phyloP scores from a whole-genome alignment of 192 early-diverging fungal genomes.

The Coemansia sp. region DNA sequence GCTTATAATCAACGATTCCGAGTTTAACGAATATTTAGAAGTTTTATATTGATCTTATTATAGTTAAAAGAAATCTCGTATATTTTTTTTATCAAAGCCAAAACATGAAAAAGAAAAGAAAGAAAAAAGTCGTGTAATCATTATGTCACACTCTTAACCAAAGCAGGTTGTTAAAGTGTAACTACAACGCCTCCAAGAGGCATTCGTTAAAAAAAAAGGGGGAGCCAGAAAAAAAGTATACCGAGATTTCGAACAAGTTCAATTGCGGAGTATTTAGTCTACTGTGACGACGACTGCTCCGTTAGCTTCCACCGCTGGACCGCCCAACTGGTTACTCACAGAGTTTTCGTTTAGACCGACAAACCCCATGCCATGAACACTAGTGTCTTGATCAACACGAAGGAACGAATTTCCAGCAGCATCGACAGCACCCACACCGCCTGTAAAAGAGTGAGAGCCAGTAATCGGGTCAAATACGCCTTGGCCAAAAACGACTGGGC shows the following conservation, averaged over 20 bases:
- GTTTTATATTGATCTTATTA: constrained; percentile 11
- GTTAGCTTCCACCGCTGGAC: constrained; percentile 39
- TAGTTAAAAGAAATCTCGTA: background rate
- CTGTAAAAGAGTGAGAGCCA: constrained; percentile 23
- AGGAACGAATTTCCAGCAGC: constrained; percentile 39
- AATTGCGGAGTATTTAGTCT: background rate
- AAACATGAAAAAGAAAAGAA: background rate
- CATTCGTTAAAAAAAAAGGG: constrained; percentile 27
- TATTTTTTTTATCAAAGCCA: background rate
- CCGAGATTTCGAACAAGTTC: background rate
- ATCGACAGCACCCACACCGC: constrained; percentile 19
- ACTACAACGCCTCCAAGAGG: constrained; percentile 26
- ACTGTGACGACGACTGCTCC: constrained; percentile 27
- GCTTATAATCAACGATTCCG: constrained; percentile 17
- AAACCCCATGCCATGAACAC: constrained; percentile 35
- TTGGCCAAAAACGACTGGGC: constrained; percentile 28
- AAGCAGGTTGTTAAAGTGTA: background rate
- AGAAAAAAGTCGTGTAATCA: constrained; percentile 1
- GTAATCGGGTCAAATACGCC: constrained; percentile 27
- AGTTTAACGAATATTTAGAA: constrained; percentile 33
- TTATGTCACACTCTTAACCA: constrained; percentile 2
- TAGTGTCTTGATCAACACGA: constrained; percentile 42
- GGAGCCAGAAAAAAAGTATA: background rate
- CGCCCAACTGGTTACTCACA: constrained; percentile 29
- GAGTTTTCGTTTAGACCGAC: constrained; percentile 34